These are phyloP conservation scores for Melastoma malabathricum DNA, from an alignment of 345 rosid species.

Conservation along the genomic window DNA sequence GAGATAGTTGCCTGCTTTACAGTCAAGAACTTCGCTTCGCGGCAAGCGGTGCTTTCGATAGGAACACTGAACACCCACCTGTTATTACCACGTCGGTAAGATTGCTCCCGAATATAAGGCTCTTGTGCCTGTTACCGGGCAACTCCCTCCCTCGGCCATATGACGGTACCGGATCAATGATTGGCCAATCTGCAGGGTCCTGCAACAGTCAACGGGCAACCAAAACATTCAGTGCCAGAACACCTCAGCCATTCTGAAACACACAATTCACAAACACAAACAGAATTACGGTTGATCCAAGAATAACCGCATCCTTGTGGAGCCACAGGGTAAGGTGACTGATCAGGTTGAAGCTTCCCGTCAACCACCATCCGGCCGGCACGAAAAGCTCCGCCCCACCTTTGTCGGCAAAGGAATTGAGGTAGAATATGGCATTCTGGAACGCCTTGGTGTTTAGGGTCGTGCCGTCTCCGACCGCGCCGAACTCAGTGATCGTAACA, in stretches of 20 bases:
- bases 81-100: conserved; percentile 85
- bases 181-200: conserved; percentile 80
- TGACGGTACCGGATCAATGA: conserved; percentile 89
- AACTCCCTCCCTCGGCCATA: conserved; percentile 94
- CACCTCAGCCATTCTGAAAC: too few species aligned
- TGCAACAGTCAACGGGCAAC: conserved; percentile 15
- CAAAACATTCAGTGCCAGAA: too few species aligned
- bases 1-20: conserved; percentile 1
- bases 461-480: conserved; percentile 95
- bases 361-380: conserved; percentile 91
- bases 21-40: too few species aligned
- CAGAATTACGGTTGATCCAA: conserved; percentile 56
- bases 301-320: conserved; percentile 80
- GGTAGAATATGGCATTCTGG: conserved; percentile 96
- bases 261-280: not conserved
- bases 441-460: conserved; percentile 95
- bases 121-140: conserved; percentile 76
- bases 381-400: conserved; percentile 98
- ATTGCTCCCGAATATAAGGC: conserved; percentile 83
- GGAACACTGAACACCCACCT: conserved; percentile 32
- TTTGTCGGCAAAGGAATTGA: conserved; percentile 88
- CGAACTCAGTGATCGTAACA: conserved; percentile 88
- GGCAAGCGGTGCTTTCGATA: too few species aligned
- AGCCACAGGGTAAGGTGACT: conserved; percentile 91
- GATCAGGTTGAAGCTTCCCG: conserved; percentile 94